phyloP scores from a whole-genome alignment of 2,329 filamentous ascomycete species.

The Monilinia fructicola region DNA sequence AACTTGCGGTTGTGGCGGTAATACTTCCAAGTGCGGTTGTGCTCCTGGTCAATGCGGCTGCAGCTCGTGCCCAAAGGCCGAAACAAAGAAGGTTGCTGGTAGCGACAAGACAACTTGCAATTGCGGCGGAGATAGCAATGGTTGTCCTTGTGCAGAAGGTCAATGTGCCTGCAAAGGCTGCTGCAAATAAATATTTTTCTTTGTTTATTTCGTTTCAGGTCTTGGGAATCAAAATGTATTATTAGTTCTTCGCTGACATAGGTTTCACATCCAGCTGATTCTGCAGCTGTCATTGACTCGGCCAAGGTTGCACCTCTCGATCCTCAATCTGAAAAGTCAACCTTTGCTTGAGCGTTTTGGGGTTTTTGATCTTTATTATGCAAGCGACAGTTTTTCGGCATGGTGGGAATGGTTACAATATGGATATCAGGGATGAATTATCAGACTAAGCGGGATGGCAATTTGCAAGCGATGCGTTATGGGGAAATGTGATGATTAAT shows the following conservation, averaged over 20 bases:
- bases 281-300: constrained; percentile 33
- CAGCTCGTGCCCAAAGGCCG: constrained; percentile 43
- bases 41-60: constrained; percentile 44
- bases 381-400: background rate
- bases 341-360: constrained; percentile 29
- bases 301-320: constrained; percentile 37
- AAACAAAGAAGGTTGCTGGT: constrained; percentile 42
- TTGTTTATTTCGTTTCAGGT: constrained; percentile 23
- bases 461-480: constrained; percentile 14
- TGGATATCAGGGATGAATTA: constrained; percentile 22
- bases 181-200: constrained; percentile 28
- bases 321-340: constrained; percentile 32
- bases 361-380: constrained; percentile 17
- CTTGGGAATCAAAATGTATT: constrained; percentile 24
- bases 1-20: constrained; percentile 44
- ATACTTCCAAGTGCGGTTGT: constrained; percentile 42
- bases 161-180: constrained; percentile 40
- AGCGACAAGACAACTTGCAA: constrained; percentile 44
- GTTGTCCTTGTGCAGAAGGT: constrained; percentile 39
- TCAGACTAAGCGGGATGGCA: constrained; percentile 8
- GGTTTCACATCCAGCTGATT: constrained; percentile 29
- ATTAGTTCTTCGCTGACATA: constrained; percentile 33
- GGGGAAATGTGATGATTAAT: constrained; percentile 6
- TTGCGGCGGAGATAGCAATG: constrained; percentile 41
- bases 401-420: constrained; percentile 14